Base-by-base conservation (phyloP, 805 yeast species). In the Saccharomycopsis olivae region DNA sequence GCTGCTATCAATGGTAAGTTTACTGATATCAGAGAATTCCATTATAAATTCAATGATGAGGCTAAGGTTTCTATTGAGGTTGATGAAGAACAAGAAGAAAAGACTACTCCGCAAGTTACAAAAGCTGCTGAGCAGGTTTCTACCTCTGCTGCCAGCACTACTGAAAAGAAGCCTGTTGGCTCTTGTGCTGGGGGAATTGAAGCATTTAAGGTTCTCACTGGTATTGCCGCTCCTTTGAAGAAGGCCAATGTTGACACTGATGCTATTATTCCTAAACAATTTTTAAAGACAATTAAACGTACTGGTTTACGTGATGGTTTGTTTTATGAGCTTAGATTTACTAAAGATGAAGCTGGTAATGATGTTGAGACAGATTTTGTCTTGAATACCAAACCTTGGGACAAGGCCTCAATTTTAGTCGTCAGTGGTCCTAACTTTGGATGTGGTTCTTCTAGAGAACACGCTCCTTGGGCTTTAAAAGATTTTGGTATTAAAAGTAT, bases 401-500 rank as follows among this genome's bases (percentile, higher is more conserved):
- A 78, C 50, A 54, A 70, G 18, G 80, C 97, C 16, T 78, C 82
- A 61, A 79, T 89, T 51, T 67, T 92, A 50, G 80, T 89, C 51
- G 95, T 87, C 45, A 77, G 94, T 32, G 98, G 98, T 60, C 94
- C 85, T 58, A 92, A 92, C 69, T 92, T 92, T 58, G 98, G 98
- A 51, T 92, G 98, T 68, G 98, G 98, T 55, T 88, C 96, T 30
- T 88, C 96, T 2, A 85, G 98, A 73, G 98, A 92, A 63, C 98
- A 92, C 56, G 98, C 98, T 25, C 97, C 98, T 43, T 92, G 98
- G 98, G 97, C 98, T 2, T 71, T 92, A 51, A 88, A 87, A 55
- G 98, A 92, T 64, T 92, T 92, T 55, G 98, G 98, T 62, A 87
- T 92, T 61, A 80, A 83, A 61, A 80, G 89, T 48, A 83, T 92